Evolutionary conservation across 805 yeast genomes (phyloP).

Genomic region (Lipomyces lipofer): DNA sequence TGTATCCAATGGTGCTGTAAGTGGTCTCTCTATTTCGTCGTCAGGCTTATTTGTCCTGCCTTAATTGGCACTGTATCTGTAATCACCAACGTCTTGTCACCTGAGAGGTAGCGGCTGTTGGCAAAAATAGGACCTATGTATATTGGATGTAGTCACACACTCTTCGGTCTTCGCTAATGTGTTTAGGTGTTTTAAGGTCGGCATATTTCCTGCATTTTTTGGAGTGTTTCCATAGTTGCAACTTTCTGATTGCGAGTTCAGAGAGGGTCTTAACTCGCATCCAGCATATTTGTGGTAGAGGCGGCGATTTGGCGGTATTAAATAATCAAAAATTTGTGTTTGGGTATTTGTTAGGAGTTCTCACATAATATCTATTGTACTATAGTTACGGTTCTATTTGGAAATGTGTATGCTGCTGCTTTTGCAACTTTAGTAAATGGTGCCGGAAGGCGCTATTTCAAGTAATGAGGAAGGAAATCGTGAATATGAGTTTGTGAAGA

Average conservation of each 20-base stretch:
- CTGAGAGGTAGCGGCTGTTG: too few species aligned
- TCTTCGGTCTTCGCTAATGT: background rate
- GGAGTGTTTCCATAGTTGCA: background rate
- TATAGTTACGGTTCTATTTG: background rate
- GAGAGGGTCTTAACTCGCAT: background rate
- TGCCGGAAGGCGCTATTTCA: background rate
- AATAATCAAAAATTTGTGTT: background rate
- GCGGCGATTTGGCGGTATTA: background rate
- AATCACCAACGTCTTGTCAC: background rate
- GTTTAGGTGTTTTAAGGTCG: conserved; percentile 2
- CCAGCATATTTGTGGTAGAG: background rate
- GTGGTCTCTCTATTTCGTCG: conserved; percentile 26
- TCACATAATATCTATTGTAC: background rate
- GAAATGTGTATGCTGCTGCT: too few species aligned
- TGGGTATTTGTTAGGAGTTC: background rate
- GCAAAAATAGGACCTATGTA: background rate
- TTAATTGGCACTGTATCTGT: conserved; percentile 20
- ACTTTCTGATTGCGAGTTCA: too few species aligned
- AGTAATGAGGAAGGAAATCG: background rate
- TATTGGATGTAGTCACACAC: background rate
- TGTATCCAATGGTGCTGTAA: conserved; percentile 35
- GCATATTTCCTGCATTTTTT: too few species aligned
- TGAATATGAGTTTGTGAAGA: background rate
- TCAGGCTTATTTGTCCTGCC: conserved; percentile 18
- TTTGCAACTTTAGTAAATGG: too few species aligned